phyloP scores from a whole-genome alignment of 2,329 filamentous ascomycete genomes.

The Lasiodiplodia theobromae region DNA sequence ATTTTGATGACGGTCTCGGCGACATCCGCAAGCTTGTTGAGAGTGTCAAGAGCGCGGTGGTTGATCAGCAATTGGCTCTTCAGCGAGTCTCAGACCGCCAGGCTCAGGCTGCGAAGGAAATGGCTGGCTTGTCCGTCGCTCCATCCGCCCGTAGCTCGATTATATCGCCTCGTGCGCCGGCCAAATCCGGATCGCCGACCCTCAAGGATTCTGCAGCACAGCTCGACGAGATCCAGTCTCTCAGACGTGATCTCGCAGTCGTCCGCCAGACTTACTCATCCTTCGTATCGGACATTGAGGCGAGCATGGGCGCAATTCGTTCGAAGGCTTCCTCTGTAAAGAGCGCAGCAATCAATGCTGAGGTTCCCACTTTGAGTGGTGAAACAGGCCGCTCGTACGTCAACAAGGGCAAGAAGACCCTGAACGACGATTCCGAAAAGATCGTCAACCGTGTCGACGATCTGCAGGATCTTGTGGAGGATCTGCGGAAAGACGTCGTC shows the following conservation, averaged over 20 bases:
- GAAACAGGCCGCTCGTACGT: constrained; percentile 87
- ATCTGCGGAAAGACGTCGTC: constrained; percentile 96
- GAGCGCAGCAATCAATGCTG: constrained; percentile 72
- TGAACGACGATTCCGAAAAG: constrained; percentile 86
- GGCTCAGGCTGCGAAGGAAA: constrained; percentile 85
- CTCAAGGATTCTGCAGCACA: constrained; percentile 62
- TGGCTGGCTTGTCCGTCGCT: constrained; percentile 70
- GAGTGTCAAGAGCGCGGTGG: constrained; percentile 81
- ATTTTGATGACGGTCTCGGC: constrained; percentile 90
- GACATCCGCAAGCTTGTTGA: constrained; percentile 84
- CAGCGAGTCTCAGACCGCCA: constrained; percentile 90
- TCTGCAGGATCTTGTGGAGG: constrained; percentile 95
- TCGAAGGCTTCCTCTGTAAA: constrained; percentile 85
- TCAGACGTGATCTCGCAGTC: constrained; percentile 88
- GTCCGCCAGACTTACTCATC: constrained; percentile 91
- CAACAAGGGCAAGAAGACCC: constrained; percentile 82
- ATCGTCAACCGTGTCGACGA: constrained; percentile 94
- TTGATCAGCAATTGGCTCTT: constrained; percentile 81
- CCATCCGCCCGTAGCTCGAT: constrained; percentile 44
- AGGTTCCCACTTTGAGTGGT: constrained; percentile 74
- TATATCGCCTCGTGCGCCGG: constrained; percentile 38
- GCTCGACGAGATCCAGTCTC: constrained; percentile 77
- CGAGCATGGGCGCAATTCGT: constrained; percentile 84
- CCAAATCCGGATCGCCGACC: constrained; percentile 36
- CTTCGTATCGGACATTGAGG: constrained; percentile 86